Evolutionary conservation across 306 rosid genomes (phyloP).

Genomic region (Cicer cuneatum): DNA sequence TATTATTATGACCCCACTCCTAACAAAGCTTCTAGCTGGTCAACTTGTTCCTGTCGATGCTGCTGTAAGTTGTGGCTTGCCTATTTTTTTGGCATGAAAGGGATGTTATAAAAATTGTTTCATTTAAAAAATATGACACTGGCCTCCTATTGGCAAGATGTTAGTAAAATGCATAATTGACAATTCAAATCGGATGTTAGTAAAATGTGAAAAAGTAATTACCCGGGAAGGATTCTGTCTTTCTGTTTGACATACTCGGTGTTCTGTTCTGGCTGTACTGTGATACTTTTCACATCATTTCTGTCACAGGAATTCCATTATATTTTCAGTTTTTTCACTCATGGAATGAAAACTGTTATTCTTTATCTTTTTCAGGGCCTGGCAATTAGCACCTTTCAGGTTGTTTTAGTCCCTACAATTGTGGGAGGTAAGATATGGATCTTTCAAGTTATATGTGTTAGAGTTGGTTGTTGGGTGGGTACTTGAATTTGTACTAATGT

Average conservation of each 20-base stretch:
- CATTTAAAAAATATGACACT: conserved; percentile 5
- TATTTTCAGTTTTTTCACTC: conserved; percentile 36
- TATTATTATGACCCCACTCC: conserved; percentile 89
- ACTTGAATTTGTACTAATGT: conserved; percentile 1
- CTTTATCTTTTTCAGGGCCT: conserved; percentile 66
- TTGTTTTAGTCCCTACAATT: conserved; percentile 86
- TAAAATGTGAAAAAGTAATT: conserved; percentile 17
- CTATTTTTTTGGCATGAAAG: conserved; percentile 25
- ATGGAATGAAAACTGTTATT: conserved; percentile 8
- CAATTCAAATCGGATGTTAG: conserved; percentile 8
- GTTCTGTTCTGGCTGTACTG: not conserved
- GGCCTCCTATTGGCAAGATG: conserved; percentile 29
- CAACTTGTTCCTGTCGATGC: conserved; percentile 98
- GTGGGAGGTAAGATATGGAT: conserved; percentile 80
- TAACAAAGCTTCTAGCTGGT: conserved; percentile 94
- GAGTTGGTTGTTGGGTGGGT: conserved; percentile 32
- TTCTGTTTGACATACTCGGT: conserved; percentile 4
- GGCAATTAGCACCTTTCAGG: conserved; percentile 94
- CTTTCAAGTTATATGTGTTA: conserved; percentile 9
- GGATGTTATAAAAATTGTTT: conserved; percentile 11
- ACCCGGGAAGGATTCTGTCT: conserved; percentile 1
- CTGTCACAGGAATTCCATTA: conserved; percentile 24
- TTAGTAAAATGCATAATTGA: conserved; percentile 6
- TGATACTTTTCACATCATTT: conserved; percentile 1
- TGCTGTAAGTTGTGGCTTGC: conserved; percentile 64